Evolutionary conservation across 371 early-diverging fungal genomes (phyloP), one percentile per base, ranked within the genome.

Genomic region (Choanephora cucurbitarum): DNA sequence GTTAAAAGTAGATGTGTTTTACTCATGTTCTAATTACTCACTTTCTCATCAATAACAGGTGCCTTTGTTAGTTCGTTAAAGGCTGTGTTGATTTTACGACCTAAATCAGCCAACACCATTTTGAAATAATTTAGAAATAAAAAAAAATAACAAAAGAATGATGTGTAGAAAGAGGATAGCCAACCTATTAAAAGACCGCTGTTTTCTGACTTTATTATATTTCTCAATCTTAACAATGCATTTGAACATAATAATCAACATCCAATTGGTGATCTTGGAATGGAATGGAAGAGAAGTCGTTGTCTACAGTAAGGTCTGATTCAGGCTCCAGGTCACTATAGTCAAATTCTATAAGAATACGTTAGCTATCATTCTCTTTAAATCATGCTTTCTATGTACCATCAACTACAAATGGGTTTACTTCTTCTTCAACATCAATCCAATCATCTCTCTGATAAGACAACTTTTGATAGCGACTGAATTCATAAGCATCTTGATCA

Each of bases 31-130:
- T 22, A 23, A 11, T 28, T 13, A n/a, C 39, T n/a, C 69, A 91
- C 88, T 73, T 93, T 88, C 57, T 93, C 91, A 78, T 97, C 96
- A 49, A 97, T 88, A 43, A 91, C 93, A 24, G 92, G 82, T 54
- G 87, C 92, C 53, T 82, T 88, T 48, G 93, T 88, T 59, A 97
- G 77, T 46, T 84, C 78, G 52, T 79, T 75, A 55, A 97, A 81
- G 32, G 95, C 94, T 49, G 82, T 67, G 69, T 93, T 93, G 75
- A 97, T 91, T 59, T 89, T 89, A 15, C 90, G 83, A 23, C 96
- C 97, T 49, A 96, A 86, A 81, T 96, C 97, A 39, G 89, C 87
- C 71, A 94, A 84, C 65, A 94, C 93, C 94, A 92, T 94, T 4
- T 28, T 59, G 40, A 24, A 14, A 33, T 32, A 18, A 8, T 9